Percentiles rank a stretch among this genome's conserved stretches.
Conservation (phyloP, 768 basidiomycete species). For the Collybia nuda region DNA sequence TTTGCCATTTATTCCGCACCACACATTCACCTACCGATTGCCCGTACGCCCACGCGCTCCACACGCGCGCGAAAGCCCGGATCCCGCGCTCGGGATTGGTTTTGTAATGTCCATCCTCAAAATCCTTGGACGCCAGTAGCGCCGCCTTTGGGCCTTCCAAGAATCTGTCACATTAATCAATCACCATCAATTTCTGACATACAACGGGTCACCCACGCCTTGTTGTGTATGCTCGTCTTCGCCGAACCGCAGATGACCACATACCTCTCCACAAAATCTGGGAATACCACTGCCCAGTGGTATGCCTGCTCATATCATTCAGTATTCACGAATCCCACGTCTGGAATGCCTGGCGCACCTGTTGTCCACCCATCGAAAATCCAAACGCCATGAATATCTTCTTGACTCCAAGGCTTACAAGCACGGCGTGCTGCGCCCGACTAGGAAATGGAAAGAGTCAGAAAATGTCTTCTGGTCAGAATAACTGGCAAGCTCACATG, state of each 20-base stretch:
- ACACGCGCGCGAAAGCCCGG: constrained; percentile 55
- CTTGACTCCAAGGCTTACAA: constrained; percentile 44
- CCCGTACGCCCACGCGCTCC: constrained; percentile 60
- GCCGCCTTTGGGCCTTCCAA: constrained; percentile 61
- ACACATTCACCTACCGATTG: constrained; percentile 39
- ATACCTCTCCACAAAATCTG: constrained; percentile 53
- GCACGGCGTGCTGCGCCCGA: constrained; percentile 53
- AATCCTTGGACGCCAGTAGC: constrained; percentile 53
- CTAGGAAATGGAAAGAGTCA: constrained; percentile 26
- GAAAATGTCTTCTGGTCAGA: background rate
- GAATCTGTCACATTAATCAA: constrained; percentile 34
- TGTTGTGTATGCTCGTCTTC: constrained; percentile 53
- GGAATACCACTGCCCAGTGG: constrained; percentile 56
- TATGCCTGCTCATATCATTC: constrained; percentile 37
- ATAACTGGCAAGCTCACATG: constrained; percentile 35
- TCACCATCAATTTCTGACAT: background rate
- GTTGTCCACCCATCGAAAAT: constrained; percentile 63
- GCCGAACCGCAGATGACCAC: constrained; percentile 53
- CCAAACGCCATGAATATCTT: constrained; percentile 49
- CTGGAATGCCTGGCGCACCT: constrained; percentile 20
- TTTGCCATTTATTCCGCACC: too few species aligned
- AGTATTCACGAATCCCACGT: background rate
- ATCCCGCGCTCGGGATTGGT: constrained; percentile 45
- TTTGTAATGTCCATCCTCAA: constrained; percentile 52
- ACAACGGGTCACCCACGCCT: constrained; percentile 26